Conservation (phyloP, 2,329 filamentous ascomycete genomes). For the Diaporthe capsici region DNA sequence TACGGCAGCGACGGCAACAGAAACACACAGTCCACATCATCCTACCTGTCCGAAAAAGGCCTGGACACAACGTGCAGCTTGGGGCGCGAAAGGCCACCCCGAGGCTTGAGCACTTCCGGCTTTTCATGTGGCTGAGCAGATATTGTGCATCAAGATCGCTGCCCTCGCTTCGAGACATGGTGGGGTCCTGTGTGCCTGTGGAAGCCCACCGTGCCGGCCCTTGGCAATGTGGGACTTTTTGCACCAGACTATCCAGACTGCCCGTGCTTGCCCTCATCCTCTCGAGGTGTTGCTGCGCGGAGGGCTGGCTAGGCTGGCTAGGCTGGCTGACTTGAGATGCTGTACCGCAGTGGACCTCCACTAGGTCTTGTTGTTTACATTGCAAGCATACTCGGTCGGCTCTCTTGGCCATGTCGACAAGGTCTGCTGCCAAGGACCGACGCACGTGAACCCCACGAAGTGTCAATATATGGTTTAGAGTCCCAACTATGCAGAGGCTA, state of each 20-base stretch:
- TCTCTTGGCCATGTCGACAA: neutral
- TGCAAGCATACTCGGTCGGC: neutral
- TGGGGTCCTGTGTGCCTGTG: slow-evolving; percentile 15
- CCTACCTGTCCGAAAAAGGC: neutral
- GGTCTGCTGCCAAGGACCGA: slow-evolving; percentile 1
- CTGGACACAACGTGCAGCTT: neutral
- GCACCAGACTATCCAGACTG: neutral
- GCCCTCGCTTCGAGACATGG: slow-evolving; percentile 18
- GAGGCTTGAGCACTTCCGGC: slow-evolving; percentile 1
- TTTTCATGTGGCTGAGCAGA: slow-evolving; percentile 23
- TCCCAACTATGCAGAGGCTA: slow-evolving; percentile 31
- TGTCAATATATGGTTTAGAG: slow-evolving; percentile 19
- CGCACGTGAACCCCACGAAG: slow-evolving; percentile 29
- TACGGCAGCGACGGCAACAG: neutral
- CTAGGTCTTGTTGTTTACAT: neutral
- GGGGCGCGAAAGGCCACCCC: neutral
- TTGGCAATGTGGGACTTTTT: slow-evolving; percentile 8
- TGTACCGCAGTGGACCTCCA: neutral
- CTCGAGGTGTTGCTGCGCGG: neutral
- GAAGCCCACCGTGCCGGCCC: slow-evolving; percentile 8
- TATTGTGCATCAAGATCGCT: slow-evolving; percentile 20
- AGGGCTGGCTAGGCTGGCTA: no score
- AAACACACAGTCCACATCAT: neutral
- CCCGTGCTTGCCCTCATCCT: neutral
- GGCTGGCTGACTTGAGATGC: neutral